Evolutionary conservation across 164 flowering plant genomes (phyloP), one percentile per base, ranked within the genome.

Genomic region (Taxillus chinensis): DNA sequence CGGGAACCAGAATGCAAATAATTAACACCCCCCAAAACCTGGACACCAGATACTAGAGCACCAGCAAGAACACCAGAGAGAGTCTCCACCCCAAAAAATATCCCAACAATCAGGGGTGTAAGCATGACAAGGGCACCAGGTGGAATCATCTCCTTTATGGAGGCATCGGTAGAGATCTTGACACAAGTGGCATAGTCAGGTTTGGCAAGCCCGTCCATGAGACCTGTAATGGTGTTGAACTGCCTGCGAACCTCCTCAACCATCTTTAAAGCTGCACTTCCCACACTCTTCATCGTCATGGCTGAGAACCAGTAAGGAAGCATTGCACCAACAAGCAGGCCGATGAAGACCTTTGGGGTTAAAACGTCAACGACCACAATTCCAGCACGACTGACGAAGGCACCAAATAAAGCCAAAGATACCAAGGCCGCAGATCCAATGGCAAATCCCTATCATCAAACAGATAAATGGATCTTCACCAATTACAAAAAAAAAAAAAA

Each of bases 281-380:
- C 90, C 5, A 88, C 92, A 71, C 88, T 86, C 78, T 83, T 86
- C 90, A 86, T 86, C 17, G 92, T 84, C 96, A 86, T 84, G 62
- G 96, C 88, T 9, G 87, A 86, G 70, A 88, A 88, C 91, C 91
- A 84, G 79, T 86, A 88, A 7, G 92, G 92, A 68, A 89, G 96
- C 96, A 89, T 89, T 1, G 96, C 90, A 52, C 96, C 96, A 59
- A 86, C 92, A 64, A 89, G 45, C 77, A 86, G 67, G 53, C 91
- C 95, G 62, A 88, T 86, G 67, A 88, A 82, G 11, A 88, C 95
- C 57, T 82, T 85, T 0, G 91, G 95, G 38, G 83, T 78, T 65
- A 85, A 69, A 8, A 86, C 87, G 73, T 88, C 85, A 3, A 88
- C 95, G 3, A 77, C 71, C 42, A 74, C 52, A 64, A 85, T 81